A percentile compares a stretch with the other conserved stretches of the same genome.
Evolutionary conservation across 345 rosid species (phyloP).

Genomic region (Brassica cretica): DNA sequence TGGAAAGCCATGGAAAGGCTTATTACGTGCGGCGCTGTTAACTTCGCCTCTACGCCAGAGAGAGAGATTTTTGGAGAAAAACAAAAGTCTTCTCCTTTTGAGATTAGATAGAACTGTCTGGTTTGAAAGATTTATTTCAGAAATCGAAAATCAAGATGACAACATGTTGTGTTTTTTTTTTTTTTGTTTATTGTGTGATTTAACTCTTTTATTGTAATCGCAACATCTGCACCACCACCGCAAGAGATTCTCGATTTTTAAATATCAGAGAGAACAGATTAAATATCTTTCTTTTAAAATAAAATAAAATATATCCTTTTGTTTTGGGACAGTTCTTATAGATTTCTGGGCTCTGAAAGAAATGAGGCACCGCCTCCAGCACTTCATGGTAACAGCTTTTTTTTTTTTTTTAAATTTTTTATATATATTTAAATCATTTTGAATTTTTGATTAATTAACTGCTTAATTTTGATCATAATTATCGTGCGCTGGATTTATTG

Average conservation of each 20-base stretch:
- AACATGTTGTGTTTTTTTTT: background rate
- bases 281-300: background rate
- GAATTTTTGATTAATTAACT: background rate
- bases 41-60: conserved; percentile 17
- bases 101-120: background rate
- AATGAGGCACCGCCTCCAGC: conserved; percentile 40
- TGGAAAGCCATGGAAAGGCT: conserved; percentile 52
- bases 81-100: conserved; percentile 21
- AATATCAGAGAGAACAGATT: background rate
- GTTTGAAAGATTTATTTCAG: background rate
- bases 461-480: background rate
- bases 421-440: background rate
- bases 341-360: conserved; percentile 40
- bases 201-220: conserved; percentile 12
- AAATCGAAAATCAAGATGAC: conserved; percentile 13
- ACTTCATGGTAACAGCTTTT: conserved; percentile 24
- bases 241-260: conserved; percentile 4
- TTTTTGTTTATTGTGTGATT: too few relatives aligned
- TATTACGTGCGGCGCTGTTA: conserved; percentile 27
- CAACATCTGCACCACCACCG: conserved; percentile 27
- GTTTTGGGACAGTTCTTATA: conserved; percentile 30
- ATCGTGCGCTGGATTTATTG: conserved; percentile 19
- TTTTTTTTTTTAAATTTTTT: background rate
- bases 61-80: conserved; percentile 23
- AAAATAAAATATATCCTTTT: too few relatives aligned